Percentiles rank a stretch among this genome's conserved stretches.
Conservation (phyloP, 2,329 filamentous ascomycete genomes). For the Cladosporium sp. region DNA sequence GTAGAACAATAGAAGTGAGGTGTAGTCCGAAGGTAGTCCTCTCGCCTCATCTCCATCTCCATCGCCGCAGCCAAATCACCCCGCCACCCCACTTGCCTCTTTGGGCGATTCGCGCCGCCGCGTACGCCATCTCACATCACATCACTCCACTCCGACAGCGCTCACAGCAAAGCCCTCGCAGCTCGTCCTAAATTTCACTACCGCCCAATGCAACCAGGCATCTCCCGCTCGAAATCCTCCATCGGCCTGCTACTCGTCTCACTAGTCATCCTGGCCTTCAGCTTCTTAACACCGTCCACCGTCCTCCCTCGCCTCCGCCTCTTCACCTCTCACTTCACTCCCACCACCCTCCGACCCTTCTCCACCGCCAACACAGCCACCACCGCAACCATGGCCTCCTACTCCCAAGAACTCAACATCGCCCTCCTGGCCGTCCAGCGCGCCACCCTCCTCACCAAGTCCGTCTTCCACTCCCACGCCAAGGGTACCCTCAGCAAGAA, state of each 20-base stretch:
- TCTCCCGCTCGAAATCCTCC: conserved; percentile 1
- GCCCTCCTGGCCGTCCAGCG: conserved; percentile 88
- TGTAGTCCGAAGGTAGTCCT: too few species aligned
- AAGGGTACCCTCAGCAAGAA: conserved; percentile 94
- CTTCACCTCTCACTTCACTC: conserved; percentile 34
- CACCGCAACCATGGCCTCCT: conserved; percentile 46
- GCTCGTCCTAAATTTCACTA: background rate
- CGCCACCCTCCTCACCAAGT: conserved; percentile 72
- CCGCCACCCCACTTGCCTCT: background rate
- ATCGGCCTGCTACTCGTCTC: conserved; percentile 20
- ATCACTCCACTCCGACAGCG: conserved; percentile 2
- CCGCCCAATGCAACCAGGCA: conserved; percentile 13
- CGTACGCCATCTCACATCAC: background rate
- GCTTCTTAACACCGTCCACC: conserved; percentile 40
- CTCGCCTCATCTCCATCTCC: background rate
- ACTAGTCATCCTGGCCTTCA: conserved; percentile 44
- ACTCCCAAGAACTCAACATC: conserved; percentile 76
- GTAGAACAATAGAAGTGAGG: too few species aligned
- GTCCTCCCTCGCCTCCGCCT: conserved; percentile 44
- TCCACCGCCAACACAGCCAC: conserved; percentile 20
- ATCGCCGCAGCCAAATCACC: background rate
- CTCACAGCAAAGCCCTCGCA: background rate
- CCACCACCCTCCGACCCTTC: conserved; percentile 15
- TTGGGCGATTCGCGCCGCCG: background rate
- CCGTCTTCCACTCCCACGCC: conserved; percentile 81